Percentiles rank a stretch among this genome's conserved stretches.
Evolutionary conservation across 2,329 filamentous ascomycete genomes (phyloP).

Genomic region (Botrytis byssoidea): DNA sequence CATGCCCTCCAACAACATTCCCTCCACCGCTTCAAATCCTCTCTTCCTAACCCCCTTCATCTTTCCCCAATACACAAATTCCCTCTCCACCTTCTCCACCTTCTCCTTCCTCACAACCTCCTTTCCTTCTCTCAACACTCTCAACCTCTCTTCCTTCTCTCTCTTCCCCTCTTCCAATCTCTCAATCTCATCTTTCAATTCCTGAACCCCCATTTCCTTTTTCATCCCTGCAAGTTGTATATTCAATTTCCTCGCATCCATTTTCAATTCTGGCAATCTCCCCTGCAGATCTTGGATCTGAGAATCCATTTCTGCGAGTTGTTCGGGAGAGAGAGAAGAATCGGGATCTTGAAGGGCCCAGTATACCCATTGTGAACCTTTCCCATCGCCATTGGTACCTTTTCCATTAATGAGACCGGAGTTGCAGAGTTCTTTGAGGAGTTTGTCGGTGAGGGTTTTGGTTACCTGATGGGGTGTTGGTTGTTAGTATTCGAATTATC

Average conservation of each 20-base stretch:
- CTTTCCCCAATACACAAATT: slow-evolving; percentile 47
- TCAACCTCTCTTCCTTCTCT: slow-evolving; percentile 41
- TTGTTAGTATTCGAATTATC: slow-evolving; percentile 11
- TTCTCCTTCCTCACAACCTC: slow-evolving; percentile 49
- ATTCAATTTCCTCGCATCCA: slow-evolving; percentile 17
- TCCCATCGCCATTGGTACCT: slow-evolving; percentile 36
- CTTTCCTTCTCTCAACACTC: slow-evolving; percentile 41
- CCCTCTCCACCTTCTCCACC: slow-evolving; percentile 45
- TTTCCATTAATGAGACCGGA: slow-evolving; percentile 56
- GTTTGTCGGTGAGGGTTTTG: slow-evolving; percentile 56
- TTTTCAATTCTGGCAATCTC: slow-evolving; percentile 43
- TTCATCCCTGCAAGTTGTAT: slow-evolving; percentile 44
- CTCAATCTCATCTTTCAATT: slow-evolving; percentile 46
- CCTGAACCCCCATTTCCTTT: slow-evolving; percentile 46
- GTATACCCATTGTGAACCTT: slow-evolving; percentile 39
- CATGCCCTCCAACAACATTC: slow-evolving; percentile 48
- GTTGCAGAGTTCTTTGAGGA: slow-evolving; percentile 62
- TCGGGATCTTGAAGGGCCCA: slow-evolving; percentile 36
- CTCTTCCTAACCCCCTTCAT: slow-evolving; percentile 36
- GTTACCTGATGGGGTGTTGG: slow-evolving; percentile 26
- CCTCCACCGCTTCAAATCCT: slow-evolving; percentile 38
- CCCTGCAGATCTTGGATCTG: slow-evolving; percentile 46
- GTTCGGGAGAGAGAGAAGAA: slow-evolving; percentile 41
- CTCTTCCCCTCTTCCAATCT: slow-evolving; percentile 43
- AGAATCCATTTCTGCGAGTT: slow-evolving; percentile 4